These are phyloP conservation scores for Chrysochromulina parva DNA, from an alignment of 78 protist species.

Conservation along the genomic window DNA sequence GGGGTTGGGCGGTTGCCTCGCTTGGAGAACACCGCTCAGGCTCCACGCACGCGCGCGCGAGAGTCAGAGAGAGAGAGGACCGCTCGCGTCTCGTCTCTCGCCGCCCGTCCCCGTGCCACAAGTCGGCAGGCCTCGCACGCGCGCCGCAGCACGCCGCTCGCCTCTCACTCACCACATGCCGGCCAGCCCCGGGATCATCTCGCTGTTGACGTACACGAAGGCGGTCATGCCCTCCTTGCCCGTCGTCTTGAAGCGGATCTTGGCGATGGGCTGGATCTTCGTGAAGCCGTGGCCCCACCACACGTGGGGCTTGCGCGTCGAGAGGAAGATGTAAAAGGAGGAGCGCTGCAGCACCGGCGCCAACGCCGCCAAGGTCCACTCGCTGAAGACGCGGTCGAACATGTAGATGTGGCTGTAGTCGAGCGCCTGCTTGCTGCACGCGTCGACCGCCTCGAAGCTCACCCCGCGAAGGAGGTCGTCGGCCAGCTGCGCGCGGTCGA, in stretches of 20 bases:
- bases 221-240: neutral
- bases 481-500: neutral
- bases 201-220: neutral
- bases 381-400: conserved; percentile 11
- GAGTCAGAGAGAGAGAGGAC: too few species aligned
- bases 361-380: neutral
- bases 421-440: neutral
- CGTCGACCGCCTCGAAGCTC: neutral
- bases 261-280: neutral
- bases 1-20: too few species aligned
- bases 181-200: neutral
- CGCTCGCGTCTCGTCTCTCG: too few species aligned
- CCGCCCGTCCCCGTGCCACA: too few species aligned
- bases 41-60: too few species aligned
- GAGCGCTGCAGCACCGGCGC: neutral
- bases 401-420: neutral
- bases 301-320: neutral
- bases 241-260: neutral
- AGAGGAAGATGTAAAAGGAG: neutral
- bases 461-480: neutral
- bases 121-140: too few species aligned
- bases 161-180: too few species aligned
- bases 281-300: neutral
- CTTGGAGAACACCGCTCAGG: too few species aligned
- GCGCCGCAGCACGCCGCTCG: too few species aligned